A percentile compares a stretch with the other conserved stretches of the same genome.
Evolutionary conservation across 306 rosid species (phyloP).

Genomic region (Trichosanthes truncata): DNA sequence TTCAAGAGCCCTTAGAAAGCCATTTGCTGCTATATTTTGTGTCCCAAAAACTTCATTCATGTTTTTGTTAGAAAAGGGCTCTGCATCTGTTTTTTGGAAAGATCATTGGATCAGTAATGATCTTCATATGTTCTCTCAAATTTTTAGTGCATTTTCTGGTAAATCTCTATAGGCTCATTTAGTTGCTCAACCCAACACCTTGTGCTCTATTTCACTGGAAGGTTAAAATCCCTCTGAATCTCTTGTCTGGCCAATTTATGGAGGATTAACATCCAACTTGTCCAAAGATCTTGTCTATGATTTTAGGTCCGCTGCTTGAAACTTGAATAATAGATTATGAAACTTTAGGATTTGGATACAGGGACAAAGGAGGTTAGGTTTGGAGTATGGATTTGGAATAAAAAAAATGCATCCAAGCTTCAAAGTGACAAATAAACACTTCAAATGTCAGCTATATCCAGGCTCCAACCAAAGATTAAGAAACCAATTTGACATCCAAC

Average conservation of each 20-base stretch:
- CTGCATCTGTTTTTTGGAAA: not conserved
- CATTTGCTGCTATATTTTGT: not conserved
- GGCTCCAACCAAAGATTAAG: not conserved
- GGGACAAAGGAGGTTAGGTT: not conserved
- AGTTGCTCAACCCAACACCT: not conserved
- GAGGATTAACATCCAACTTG: not conserved
- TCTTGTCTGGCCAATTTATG: not conserved
- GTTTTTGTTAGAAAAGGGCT: not conserved
- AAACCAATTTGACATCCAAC: not conserved
- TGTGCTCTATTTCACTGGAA: not conserved
- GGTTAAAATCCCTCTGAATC: not conserved
- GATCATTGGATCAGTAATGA: not conserved
- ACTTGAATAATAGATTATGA: not conserved
- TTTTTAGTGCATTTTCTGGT: not conserved
- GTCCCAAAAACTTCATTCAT: not conserved
- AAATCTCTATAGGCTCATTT: not conserved
- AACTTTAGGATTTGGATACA: not conserved
- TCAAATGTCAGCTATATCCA: not conserved
- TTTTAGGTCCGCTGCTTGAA: not conserved
- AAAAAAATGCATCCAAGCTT: not conserved
- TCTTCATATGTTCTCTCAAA: not conserved
- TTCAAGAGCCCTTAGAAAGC: not conserved
- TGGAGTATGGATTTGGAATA: not conserved
- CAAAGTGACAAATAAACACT: not conserved
- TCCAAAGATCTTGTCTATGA: not conserved